These are phyloP conservation scores for Podila epicladia DNA, from an alignment of 192 early-diverging fungal species.

Conservation along the genomic window DNA sequence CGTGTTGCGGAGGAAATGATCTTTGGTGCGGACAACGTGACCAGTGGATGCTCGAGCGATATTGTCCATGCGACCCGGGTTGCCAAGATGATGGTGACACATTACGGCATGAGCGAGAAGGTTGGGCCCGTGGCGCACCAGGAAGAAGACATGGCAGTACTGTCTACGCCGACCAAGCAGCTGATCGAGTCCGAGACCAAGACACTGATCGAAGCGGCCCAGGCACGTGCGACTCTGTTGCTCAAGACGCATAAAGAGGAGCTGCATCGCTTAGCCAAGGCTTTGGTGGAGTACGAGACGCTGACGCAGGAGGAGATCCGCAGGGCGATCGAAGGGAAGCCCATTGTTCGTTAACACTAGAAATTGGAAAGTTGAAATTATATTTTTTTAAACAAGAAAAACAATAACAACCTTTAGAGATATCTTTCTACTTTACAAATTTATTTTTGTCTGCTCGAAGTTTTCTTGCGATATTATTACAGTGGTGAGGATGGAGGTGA, in stretches of 20 bases:
- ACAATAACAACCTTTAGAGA: too few relatives aligned
- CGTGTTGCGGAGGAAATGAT: slow-evolving; percentile 97
- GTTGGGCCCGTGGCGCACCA: slow-evolving; percentile 85
- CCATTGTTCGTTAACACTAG: slow-evolving; percentile 54
- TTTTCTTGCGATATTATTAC: neutral
- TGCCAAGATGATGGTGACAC: slow-evolving; percentile 90
- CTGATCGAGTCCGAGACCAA: slow-evolving; percentile 91
- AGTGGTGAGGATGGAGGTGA: neutral
- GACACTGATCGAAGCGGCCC: slow-evolving; percentile 76
- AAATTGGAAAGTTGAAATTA: too few relatives aligned
- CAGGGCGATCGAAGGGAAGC: slow-evolving; percentile 74
- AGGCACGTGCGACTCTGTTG: slow-evolving; percentile 75
- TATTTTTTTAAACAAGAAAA: neutral
- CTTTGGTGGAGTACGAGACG: slow-evolving; percentile 97
- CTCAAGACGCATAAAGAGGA: slow-evolving; percentile 85
- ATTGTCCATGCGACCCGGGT: slow-evolving; percentile 89
- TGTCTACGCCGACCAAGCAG: slow-evolving; percentile 80
- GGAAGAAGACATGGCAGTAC: slow-evolving; percentile 76
- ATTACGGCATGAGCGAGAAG: slow-evolving; percentile 95
- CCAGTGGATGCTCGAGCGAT: slow-evolving; percentile 94
- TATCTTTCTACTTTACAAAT: too few relatives aligned
- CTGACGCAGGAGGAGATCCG: slow-evolving; percentile 89
- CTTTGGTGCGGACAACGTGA: slow-evolving; percentile 93
- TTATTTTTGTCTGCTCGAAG: too few relatives aligned
- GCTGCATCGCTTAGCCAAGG: slow-evolving; percentile 88